Percentiles rank a stretch among this genome's conserved stretches.
phyloP scores from a whole-genome alignment of 2,329 filamentous ascomycete genomes.

The Xylariomycetidae sp. region DNA sequence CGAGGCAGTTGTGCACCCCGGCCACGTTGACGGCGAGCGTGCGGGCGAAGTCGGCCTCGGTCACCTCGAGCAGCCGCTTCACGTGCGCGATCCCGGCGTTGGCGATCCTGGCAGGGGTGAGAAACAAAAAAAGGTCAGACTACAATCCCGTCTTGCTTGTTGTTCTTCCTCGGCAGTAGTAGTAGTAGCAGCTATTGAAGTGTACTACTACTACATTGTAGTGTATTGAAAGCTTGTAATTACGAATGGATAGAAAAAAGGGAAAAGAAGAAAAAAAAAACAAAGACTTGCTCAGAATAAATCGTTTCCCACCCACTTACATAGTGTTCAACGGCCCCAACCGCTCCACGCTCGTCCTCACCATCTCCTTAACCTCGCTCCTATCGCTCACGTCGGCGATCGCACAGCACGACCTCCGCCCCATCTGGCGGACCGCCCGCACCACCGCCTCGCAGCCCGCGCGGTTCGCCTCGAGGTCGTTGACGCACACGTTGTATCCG shows the following conservation, averaged over 20 bases:
- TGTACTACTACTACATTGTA: too few relatives aligned
- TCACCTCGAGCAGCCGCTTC: slow-evolving; percentile 50
- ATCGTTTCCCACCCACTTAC: too few relatives aligned
- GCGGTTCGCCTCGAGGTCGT: slow-evolving; percentile 53
- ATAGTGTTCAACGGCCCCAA: slow-evolving; percentile 46
- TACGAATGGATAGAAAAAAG: not conserved
- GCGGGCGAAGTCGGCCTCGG: slow-evolving; percentile 49
- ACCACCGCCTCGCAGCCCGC: slow-evolving; percentile 47
- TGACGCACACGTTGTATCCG: slow-evolving; percentile 63
- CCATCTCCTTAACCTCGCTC: slow-evolving; percentile 44
- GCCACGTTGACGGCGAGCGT: slow-evolving; percentile 64
- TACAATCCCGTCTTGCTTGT: too few relatives aligned
- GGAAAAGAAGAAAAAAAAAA: too few relatives aligned
- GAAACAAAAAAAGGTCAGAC: too few relatives aligned
- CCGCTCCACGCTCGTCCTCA: slow-evolving; percentile 45
- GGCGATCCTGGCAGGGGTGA: slow-evolving; percentile 43
- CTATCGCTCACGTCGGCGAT: slow-evolving; percentile 58
- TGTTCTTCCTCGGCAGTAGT: too few relatives aligned
- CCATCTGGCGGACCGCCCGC: slow-evolving; percentile 46
- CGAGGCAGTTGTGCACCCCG: slow-evolving; percentile 62
- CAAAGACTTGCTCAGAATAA: too few relatives aligned
- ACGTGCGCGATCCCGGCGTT: slow-evolving; percentile 61
- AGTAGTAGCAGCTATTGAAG: too few relatives aligned
- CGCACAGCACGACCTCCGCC: slow-evolving; percentile 48
- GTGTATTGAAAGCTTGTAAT: not conserved